phyloP scores from a whole-genome alignment of 768 basidiomycete species.

The Rubroboletus satanas region DNA sequence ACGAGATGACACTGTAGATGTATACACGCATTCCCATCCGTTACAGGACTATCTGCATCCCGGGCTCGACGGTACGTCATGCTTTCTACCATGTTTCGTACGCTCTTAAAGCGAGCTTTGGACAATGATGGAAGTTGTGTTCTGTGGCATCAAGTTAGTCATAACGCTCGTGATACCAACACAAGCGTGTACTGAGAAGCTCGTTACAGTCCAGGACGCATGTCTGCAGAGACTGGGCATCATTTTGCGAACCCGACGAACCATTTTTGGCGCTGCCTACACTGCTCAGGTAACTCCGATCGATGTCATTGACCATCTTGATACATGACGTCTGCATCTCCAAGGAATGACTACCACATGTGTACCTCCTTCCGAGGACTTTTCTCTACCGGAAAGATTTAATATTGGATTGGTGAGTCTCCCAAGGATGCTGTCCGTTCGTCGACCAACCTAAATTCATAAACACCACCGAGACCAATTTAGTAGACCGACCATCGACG shows the following conservation, averaged over 20 bases:
- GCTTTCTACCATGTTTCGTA: neutral
- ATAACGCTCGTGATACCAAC: neutral
- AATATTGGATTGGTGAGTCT: slow-evolving; percentile 62
- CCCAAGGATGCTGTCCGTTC: neutral
- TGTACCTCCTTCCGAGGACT: slow-evolving; percentile 56
- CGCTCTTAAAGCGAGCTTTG: neutral
- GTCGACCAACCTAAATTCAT: neutral
- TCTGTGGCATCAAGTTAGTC: slow-evolving; percentile 81
- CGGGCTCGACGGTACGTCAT: slow-evolving; percentile 53
- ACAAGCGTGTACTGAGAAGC: neutral
- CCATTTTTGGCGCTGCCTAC: slow-evolving; percentile 76
- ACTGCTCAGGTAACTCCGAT: slow-evolving; percentile 50
- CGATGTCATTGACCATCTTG: neutral
- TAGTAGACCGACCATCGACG: slow-evolving; percentile 65
- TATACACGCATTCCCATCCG: slow-evolving; percentile 46
- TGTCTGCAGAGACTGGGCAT: slow-evolving; percentile 66
- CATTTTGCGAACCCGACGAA: slow-evolving; percentile 80
- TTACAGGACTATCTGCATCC: slow-evolving; percentile 51
- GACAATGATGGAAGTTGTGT: slow-evolving; percentile 50
- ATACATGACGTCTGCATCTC: neutral
- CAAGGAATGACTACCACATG: slow-evolving; percentile 56
- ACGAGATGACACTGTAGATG: slow-evolving; percentile 45
- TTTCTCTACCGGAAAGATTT: slow-evolving; percentile 52
- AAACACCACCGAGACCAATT: slow-evolving; percentile 55
- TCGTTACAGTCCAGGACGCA: slow-evolving; percentile 54